phyloP scores from a whole-genome alignment of 257 asterid genomes.

The Thymus quinquecostatus region DNA sequence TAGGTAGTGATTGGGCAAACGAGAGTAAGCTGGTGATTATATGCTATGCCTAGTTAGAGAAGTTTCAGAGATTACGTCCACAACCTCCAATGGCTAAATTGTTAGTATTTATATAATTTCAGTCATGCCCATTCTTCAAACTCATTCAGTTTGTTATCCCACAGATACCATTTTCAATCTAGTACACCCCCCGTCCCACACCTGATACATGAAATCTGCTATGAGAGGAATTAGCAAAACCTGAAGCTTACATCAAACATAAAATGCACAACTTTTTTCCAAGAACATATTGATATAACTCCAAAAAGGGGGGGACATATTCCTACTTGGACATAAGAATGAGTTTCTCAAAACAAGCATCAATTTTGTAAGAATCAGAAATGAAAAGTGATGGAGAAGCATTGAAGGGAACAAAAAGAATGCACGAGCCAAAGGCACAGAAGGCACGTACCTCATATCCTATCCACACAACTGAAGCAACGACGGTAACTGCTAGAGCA shows the following conservation, averaged over 20 bases:
- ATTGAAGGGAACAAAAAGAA: constrained; percentile 11
- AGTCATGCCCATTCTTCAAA: not conserved
- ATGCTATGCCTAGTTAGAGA: not conserved
- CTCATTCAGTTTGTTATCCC: constrained; percentile 11
- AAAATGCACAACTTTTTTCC: not conserved
- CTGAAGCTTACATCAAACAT: not conserved
- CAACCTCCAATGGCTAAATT: not conserved
- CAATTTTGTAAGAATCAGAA: constrained; percentile 1
- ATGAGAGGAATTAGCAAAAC: constrained; percentile 10
- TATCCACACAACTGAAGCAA: constrained; percentile 90
- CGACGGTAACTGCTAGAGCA: constrained; percentile 78
- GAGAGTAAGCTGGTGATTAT: not conserved
- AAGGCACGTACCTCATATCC: constrained; percentile 79
- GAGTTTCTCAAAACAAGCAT: not conserved
- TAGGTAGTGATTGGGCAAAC: not conserved
- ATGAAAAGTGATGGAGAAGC: not conserved
- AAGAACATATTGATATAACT: not conserved
- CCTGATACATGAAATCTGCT: no score
- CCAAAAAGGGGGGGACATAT: no score
- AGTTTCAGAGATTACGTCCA: constrained; percentile 11
- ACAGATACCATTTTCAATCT: constrained; percentile 2
- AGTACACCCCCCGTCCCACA: not conserved
- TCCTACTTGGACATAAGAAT: constrained; percentile 6
- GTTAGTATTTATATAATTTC: not conserved
- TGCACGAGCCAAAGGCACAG: not conserved